Conservation (phyloP, 2,329 filamentous ascomycete species). For the Penicillium olsonii region DNA sequence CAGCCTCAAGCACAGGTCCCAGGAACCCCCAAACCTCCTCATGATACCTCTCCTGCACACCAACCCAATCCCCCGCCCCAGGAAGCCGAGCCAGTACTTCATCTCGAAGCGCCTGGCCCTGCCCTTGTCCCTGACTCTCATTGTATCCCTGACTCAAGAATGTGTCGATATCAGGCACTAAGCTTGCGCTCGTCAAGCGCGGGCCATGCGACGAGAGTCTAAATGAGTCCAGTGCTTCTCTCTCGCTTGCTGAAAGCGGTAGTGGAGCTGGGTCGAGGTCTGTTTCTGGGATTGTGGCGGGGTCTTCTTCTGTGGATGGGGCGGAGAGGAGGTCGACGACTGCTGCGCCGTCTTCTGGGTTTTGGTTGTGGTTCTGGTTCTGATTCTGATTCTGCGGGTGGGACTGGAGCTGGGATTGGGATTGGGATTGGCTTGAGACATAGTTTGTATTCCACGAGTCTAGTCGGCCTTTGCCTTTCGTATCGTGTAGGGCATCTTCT, state of each 20-base stretch:
- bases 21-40: constrained; percentile 72
- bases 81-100: constrained; percentile 32
- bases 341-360: constrained; percentile 41
- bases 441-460: constrained; percentile 10
- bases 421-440: constrained; percentile 16
- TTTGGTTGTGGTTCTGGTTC: background rate
- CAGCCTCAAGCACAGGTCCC: constrained; percentile 57
- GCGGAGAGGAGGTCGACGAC: constrained; percentile 44
- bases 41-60: constrained; percentile 39
- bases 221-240: constrained; percentile 33
- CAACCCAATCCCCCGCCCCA: constrained; percentile 36
- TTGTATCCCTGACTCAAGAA: constrained; percentile 29
- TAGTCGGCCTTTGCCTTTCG: constrained; percentile 24
- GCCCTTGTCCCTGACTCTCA: constrained; percentile 14
- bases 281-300: constrained; percentile 4
- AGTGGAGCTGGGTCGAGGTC: constrained; percentile 22
- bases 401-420: constrained; percentile 1
- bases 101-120: constrained; percentile 28
- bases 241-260: constrained; percentile 28
- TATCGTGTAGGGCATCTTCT: too few species aligned
- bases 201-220: background rate
- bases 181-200: constrained; percentile 30
- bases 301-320: constrained; percentile 30
- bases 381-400: background rate
- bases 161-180: constrained; percentile 37